Percentiles rank a stretch among this genome's conserved stretches.
Conservation (phyloP, 441 rosid genomes). For the Arabidopsis hybrid region DNA sequence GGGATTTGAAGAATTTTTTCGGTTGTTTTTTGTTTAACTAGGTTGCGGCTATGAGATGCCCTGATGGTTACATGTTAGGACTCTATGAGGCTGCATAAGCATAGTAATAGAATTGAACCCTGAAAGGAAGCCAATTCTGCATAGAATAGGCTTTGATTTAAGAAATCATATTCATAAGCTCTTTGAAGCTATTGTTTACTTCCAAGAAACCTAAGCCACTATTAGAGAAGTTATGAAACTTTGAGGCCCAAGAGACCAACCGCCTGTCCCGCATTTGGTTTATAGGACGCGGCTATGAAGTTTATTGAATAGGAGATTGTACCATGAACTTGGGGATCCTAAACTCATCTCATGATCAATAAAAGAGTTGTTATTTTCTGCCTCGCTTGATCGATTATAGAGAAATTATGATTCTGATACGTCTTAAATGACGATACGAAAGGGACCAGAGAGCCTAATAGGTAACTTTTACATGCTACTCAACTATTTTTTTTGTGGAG, state of each 20-base stretch:
- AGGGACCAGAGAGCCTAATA: background rate
- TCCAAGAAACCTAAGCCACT: background rate
- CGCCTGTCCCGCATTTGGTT: background rate
- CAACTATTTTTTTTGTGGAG: constrained; percentile 4
- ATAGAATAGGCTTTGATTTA: background rate
- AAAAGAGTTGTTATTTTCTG: constrained; percentile 7
- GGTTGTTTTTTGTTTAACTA: constrained; percentile 58
- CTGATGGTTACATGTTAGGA: constrained; percentile 85
- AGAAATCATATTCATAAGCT: background rate
- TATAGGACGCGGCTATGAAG: constrained; percentile 1
- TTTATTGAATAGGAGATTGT: constrained; percentile 15
- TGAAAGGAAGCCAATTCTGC: background rate
- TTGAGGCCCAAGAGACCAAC: background rate
- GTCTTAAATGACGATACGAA: background rate
- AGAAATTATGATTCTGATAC: background rate
- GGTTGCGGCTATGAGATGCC: constrained; percentile 85
- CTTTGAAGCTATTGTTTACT: constrained; percentile 4
- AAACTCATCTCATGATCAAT: constrained; percentile 17
- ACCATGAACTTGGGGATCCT: constrained; percentile 12
- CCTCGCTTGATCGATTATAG: background rate
- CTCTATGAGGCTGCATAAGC: constrained; percentile 74
- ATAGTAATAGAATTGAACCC: background rate
- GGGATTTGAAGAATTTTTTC: constrained; percentile 4
- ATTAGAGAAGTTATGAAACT: background rate
- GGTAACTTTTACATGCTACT: background rate